A percentile compares a stretch with the other conserved stretches of the same genome.
Evolutionary conservation across 129 eudicot species (phyloP).

Genomic region (Scalesia atractyloides): DNA sequence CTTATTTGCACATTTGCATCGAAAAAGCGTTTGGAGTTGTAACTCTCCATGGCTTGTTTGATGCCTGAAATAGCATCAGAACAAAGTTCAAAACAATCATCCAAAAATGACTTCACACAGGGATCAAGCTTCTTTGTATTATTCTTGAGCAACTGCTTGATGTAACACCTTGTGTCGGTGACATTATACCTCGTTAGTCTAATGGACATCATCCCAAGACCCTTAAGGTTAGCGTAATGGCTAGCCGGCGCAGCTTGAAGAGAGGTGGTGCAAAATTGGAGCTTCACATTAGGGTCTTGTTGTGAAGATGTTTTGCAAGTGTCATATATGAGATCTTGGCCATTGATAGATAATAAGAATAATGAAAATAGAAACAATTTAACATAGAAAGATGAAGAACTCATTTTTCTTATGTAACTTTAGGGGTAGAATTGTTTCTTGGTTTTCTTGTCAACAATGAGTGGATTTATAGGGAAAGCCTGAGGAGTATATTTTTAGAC

Average conservation of each 20-base stretch:
- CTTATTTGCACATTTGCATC: constrained; percentile 57
- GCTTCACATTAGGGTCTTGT: constrained; percentile 41
- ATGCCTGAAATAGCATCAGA: constrained; percentile 49
- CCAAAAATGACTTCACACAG: constrained; percentile 37
- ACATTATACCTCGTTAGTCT: constrained; percentile 33
- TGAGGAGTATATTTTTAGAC: neutral
- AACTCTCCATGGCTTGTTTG: constrained; percentile 52
- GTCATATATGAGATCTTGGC: constrained; percentile 39
- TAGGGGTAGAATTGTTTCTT: constrained; percentile 15
- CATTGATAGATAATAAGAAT: constrained; percentile 18
- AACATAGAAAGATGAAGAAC: constrained; percentile 24
- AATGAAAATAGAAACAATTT: constrained; percentile 1
- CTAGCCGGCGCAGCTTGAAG: constrained; percentile 49
- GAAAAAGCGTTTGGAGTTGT: constrained; percentile 28
- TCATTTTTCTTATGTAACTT: constrained; percentile 17
- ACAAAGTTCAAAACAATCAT: constrained; percentile 63
- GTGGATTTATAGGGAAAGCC: constrained; percentile 24
- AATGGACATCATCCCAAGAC: constrained; percentile 45
- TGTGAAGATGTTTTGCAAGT: constrained; percentile 46
- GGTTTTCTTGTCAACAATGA: constrained; percentile 27
- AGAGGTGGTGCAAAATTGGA: constrained; percentile 41
- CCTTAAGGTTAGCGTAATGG: constrained; percentile 37
- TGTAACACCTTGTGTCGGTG: constrained; percentile 42
- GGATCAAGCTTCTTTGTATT: constrained; percentile 36
- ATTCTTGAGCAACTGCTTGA: constrained; percentile 41